These are phyloP conservation scores for Talaromyces atroroseus DNA, from an alignment of 2,329 filamentous ascomycete species.

Conservation along the genomic window DNA sequence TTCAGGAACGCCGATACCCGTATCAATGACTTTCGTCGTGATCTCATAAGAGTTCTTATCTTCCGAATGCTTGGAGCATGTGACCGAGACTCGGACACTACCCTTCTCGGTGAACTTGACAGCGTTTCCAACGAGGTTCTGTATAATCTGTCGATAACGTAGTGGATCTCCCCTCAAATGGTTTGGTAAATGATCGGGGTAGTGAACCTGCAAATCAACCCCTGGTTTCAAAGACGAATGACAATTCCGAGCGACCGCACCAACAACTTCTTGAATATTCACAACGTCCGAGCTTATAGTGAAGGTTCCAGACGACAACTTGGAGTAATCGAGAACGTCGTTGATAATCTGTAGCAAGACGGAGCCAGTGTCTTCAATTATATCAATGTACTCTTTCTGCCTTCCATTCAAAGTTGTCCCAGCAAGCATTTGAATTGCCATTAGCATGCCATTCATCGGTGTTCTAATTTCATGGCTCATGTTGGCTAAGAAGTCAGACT, in stretches of 20 bases:
- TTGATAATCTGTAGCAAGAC: slow-evolving; percentile 59
- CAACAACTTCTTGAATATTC: slow-evolving; percentile 41
- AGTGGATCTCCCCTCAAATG: slow-evolving; percentile 53
- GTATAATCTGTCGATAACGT: slow-evolving; percentile 57
- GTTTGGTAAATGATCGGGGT: slow-evolving; percentile 46
- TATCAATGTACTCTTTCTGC: slow-evolving; percentile 52
- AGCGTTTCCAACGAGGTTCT: slow-evolving; percentile 58
- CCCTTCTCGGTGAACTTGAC: slow-evolving; percentile 58
- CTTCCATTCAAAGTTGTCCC: slow-evolving; percentile 50
- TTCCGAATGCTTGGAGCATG: slow-evolving; percentile 38
- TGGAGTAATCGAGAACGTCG: slow-evolving; percentile 63
- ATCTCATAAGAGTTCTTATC: slow-evolving; percentile 39
- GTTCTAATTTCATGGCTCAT: slow-evolving; percentile 62
- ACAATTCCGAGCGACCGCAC: slow-evolving; percentile 48
- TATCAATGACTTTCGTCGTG: slow-evolving; percentile 50
- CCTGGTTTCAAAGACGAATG: slow-evolving; percentile 43
- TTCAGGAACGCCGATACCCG: slow-evolving; percentile 50
- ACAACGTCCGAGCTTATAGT: slow-evolving; percentile 52
- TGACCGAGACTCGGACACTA: slow-evolving; percentile 43
- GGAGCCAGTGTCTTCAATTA: slow-evolving; percentile 56
- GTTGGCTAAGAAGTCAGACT: slow-evolving; percentile 58
- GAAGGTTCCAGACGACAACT: slow-evolving; percentile 56
- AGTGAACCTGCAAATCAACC: slow-evolving; percentile 42
- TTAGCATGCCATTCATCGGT: slow-evolving; percentile 59
- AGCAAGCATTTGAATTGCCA: slow-evolving; percentile 53